phyloP scores from a whole-genome alignment of 164 flowering plant genomes.

The Magnolia kwangsiensis region DNA sequence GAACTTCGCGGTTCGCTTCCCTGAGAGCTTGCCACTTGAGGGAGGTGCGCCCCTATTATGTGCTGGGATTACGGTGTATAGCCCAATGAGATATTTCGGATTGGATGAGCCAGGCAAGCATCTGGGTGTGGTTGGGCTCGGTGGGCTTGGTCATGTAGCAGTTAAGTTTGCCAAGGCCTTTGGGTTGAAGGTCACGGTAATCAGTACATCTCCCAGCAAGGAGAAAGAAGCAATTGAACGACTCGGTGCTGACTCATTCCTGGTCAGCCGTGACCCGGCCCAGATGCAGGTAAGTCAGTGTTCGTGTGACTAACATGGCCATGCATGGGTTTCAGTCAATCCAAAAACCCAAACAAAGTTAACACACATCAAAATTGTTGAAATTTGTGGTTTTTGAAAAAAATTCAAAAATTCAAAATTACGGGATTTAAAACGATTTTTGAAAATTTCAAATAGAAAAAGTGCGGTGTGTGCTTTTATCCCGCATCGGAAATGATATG shows the following conservation, averaged over 20 bases:
- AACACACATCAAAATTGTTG: too few species aligned
- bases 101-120: constrained; percentile 36
- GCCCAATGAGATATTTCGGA: constrained; percentile 40
- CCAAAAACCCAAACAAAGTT: background rate
- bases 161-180: constrained; percentile 60
- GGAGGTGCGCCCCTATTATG: constrained; percentile 42
- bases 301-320: background rate
- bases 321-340: constrained; percentile 6
- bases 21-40: constrained; percentile 47
- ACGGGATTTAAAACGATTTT: too few species aligned
- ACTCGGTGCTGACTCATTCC: constrained; percentile 57
- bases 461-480: too few species aligned
- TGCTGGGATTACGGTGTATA: constrained; percentile 49
- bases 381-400: too few species aligned
- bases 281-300: constrained; percentile 35
- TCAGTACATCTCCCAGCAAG: constrained; percentile 60
- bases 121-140: constrained; percentile 55
- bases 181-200: constrained; percentile 59
- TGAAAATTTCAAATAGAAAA: too few species aligned
- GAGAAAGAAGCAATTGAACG: constrained; percentile 50
- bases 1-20: constrained; percentile 34
- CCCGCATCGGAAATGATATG: too few species aligned
- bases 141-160: constrained; percentile 58
- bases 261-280: constrained; percentile 44
- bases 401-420: too few species aligned